A percentile compares a stretch with the other conserved stretches of the same genome.
Evolutionary conservation across 192 early-diverging fungal species (phyloP).

Genomic region (Oehlia diaphana): DNA sequence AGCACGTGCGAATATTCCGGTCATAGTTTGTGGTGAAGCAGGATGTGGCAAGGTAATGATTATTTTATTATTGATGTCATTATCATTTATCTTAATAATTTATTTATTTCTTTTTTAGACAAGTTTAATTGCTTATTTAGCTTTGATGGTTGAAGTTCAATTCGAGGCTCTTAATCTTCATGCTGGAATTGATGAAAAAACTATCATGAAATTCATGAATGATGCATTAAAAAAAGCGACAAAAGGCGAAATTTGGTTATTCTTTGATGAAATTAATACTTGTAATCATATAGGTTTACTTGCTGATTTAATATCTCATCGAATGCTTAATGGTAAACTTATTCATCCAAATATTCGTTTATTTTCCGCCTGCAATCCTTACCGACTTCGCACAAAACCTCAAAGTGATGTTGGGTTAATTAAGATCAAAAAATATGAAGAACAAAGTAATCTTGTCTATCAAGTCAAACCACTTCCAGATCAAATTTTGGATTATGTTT

Average conservation of each 20-base stretch:
- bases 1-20: conserved; percentile 7
- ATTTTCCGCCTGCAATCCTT: background rate
- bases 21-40: background rate
- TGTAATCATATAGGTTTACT: background rate
- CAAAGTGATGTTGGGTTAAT: background rate
- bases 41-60: background rate
- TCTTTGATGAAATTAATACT: background rate
- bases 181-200: background rate
- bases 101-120: background rate
- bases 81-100: no score
- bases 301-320: background rate
- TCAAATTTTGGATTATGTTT: conserved; percentile 14
- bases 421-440: background rate
- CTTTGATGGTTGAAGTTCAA: background rate
- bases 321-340: background rate
- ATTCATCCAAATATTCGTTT: background rate
- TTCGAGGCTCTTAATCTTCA: background rate
- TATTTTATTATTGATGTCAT: background rate
- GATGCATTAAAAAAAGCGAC: background rate
- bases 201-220: background rate
- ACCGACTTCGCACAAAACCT: background rate
- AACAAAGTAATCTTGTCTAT: background rate
- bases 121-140: background rate
- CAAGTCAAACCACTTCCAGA: conserved; percentile 13
- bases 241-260: background rate